Conservation (phyloP, 1,284 basidiomycete genomes). For the Trichosporon ovoides region DNA sequence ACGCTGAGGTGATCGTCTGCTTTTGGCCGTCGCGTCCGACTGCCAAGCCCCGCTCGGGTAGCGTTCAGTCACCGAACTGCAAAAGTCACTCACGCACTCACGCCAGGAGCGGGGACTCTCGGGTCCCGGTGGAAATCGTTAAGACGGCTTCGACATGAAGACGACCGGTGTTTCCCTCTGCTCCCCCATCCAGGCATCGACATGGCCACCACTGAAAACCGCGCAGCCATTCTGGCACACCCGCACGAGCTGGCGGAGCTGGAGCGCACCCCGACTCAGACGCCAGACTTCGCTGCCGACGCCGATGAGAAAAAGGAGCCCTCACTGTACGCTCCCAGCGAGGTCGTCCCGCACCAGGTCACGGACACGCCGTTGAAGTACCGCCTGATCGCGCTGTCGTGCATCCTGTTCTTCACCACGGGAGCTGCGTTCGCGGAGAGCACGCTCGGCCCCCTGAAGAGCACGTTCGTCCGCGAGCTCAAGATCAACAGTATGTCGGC, state of each 20-base stretch:
- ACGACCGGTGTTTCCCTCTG: too few relatives aligned
- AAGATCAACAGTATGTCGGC: slow-evolving; percentile 32
- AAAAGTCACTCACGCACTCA: too few relatives aligned
- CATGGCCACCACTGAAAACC: background rate
- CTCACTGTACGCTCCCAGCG: background rate
- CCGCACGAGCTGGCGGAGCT: background rate
- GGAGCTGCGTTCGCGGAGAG: slow-evolving; percentile 32
- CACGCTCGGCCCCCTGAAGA: slow-evolving; percentile 44
- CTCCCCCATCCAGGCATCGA: too few relatives aligned
- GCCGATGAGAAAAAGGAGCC: background rate
- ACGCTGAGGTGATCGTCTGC: too few relatives aligned
- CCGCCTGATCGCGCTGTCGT: slow-evolving; percentile 25
- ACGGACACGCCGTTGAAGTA: slow-evolving; percentile 14
- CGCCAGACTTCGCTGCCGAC: background rate
- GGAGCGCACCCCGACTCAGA: background rate
- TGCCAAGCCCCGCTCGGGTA: too few relatives aligned
- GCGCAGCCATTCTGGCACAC: background rate
- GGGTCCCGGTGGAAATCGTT: too few relatives aligned
- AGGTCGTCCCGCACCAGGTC: background rate
- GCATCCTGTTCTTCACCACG: slow-evolving; percentile 39
- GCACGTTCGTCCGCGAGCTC: slow-evolving; percentile 39
- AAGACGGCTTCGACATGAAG: too few relatives aligned
- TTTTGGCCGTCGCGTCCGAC: too few relatives aligned
- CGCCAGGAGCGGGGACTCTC: too few relatives aligned
- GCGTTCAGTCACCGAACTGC: too few relatives aligned